Evolutionary conservation across 116 monocot species (phyloP), one percentile per base, ranked within the genome.

Genomic region (Iris pallida): DNA sequence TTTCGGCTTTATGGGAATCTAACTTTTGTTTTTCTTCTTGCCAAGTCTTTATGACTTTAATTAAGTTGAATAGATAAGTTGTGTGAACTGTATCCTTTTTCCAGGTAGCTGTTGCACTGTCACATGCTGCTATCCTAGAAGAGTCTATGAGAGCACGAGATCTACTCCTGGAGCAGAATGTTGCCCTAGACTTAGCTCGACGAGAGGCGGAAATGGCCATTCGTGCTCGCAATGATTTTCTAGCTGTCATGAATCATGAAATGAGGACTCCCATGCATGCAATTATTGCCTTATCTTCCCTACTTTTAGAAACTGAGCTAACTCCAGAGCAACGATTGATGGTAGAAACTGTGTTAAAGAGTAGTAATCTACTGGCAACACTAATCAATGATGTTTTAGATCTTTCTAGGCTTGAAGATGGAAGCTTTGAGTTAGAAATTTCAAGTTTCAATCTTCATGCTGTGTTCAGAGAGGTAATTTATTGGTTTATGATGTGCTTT

Each of bases 181-280:
- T 86, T 63, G 95, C 95, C 47, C 68, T 95, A 14, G 91, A 95
- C 75, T 79, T 81, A 68, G 95, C 95, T 71, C 88, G 91, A 6
- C 81, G 70, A 45, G 91, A 95, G 57, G 95, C 95, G 20, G 95
- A 95, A 68, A 83, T 83, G 86, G 95, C 95, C 7, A 88, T 95
- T 67, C 76, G 86, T 71, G 91, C 91, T 16, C 79, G 91, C 11
- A 95, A 95, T 83, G 88, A 95, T 86, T 95, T 95, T 72, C 76
- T 95, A 53, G 83, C 88, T 65, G 91, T 95, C 55, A 95, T 95
- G 95, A 95, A 95, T 60, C 91, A 91, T 78, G 95, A 95, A 76
- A 88, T 95, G 91, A 74, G 78, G 59, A 91, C 88, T 52, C 91
- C 95, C 43, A 85, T 90, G 85, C 77, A 88, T 79, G 88, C 91